A percentile compares a stretch with the other conserved stretches of the same genome.
phyloP scores from a whole-genome alignment of 2,329 filamentous ascomycete genomes.

The Colletotrichum endophyticum region DNA sequence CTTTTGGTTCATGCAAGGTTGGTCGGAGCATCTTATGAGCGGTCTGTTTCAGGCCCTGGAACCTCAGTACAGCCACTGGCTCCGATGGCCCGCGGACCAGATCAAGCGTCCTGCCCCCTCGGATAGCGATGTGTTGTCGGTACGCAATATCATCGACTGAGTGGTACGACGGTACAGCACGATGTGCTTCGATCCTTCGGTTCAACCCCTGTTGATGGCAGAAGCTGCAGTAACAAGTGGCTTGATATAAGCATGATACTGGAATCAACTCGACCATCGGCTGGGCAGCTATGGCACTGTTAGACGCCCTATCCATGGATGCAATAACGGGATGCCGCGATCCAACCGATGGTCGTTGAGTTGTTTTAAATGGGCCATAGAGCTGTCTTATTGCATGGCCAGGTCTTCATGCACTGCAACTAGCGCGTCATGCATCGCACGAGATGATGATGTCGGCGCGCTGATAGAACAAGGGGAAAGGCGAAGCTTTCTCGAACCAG shows the following conservation, averaged over 20 bases:
- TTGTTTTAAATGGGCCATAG: not conserved
- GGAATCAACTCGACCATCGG: not conserved
- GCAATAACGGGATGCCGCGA: not conserved
- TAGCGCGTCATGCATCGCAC: not conserved
- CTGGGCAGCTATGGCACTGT: not conserved
- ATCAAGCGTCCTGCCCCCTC: not conserved
- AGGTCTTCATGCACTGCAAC: not conserved
- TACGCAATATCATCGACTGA: slow-evolving; percentile 3
- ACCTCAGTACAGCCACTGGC: not conserved
- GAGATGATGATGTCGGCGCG: not conserved
- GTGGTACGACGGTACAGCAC: not conserved
- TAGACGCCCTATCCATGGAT: not conserved
- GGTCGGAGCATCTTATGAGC: slow-evolving; percentile 23
- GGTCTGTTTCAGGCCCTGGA: not conserved
- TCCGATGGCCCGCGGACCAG: slow-evolving; percentile 5
- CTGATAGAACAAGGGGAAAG: not conserved
- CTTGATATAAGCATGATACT: not conserved
- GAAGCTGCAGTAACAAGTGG: not conserved
- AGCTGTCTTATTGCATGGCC: not conserved
- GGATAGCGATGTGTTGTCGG: slow-evolving; percentile 28
- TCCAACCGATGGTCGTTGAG: not conserved
- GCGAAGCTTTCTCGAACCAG: not conserved
- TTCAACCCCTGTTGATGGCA: not conserved
- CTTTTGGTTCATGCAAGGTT: slow-evolving; percentile 26
- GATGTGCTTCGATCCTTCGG: not conserved